Percentiles rank a stretch among this genome's conserved stretches.
These are phyloP conservation scores for Rostrohypoxylon terebratum DNA, from an alignment of 495 filamentous ascomycete genomes.

Conservation along the genomic window DNA sequence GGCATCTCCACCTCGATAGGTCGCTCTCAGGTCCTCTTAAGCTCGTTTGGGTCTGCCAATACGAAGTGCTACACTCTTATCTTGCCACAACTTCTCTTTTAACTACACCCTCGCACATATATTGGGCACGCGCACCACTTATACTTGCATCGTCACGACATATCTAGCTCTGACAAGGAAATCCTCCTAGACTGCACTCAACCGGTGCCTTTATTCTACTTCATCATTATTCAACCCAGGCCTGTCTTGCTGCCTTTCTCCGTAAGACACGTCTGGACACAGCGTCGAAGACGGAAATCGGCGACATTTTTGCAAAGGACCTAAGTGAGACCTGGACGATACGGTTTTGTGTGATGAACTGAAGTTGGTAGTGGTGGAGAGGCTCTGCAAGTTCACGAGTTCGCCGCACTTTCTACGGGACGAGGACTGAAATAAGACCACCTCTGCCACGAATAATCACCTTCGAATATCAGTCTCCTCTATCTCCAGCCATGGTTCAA, in stretches of 20 bases:
- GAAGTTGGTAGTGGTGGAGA: conserved; percentile 25
- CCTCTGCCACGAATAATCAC: conserved; percentile 6
- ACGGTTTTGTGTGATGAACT: conserved; percentile 35
- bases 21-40: conserved; percentile 25
- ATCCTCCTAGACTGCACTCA: conserved; percentile 32
- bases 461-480: not conserved
- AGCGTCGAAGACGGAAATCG: conserved; percentile 37
- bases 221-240: conserved; percentile 28
- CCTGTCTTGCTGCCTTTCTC: conserved; percentile 25
- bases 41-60: conserved; percentile 31
- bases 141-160: conserved; percentile 34
- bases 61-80: conserved; percentile 47
- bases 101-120: conserved; percentile 45
- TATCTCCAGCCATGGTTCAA: conserved; percentile 44
- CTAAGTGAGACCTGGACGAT: conserved; percentile 18
- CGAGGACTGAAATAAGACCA: conserved; percentile 20
- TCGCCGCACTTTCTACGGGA: conserved; percentile 8
- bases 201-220: conserved; percentile 33
- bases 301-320: conserved; percentile 31
- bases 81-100: conserved; percentile 33
- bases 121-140: conserved; percentile 39
- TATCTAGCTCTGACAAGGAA: conserved; percentile 43
- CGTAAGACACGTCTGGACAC: conserved; percentile 36
- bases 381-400: conserved; percentile 28
- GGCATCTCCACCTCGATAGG: conserved; percentile 38